These are phyloP conservation scores for Coprinopsis strossmayeri DNA, from an alignment of 768 basidiomycete genomes.

Conservation along the genomic window DNA sequence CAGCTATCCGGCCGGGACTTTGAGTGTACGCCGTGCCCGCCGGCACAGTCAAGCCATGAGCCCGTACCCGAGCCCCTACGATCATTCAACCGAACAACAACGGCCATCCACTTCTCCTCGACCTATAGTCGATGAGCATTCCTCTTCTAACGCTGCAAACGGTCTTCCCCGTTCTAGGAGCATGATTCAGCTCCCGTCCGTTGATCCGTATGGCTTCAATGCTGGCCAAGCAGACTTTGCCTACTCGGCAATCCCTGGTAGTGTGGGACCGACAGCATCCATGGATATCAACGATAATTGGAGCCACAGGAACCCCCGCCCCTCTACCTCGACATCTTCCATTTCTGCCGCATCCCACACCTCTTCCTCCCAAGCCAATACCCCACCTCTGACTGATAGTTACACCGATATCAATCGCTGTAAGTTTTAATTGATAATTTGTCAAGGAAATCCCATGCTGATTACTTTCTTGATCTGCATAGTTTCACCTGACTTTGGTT, in stretches of 20 bases:
- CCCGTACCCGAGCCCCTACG: conserved; percentile 82
- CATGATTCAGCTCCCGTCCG: conserved; percentile 76
- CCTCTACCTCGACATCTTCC: conserved; percentile 72
- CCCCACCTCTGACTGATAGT: conserved; percentile 66
- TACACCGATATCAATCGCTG: conserved; percentile 79
- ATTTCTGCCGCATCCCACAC: conserved; percentile 73
- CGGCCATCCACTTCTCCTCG: conserved; percentile 70
- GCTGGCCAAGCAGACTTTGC: conserved; percentile 75
- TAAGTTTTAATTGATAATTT: conserved; percentile 38
- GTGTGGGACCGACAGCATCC: conserved; percentile 36
- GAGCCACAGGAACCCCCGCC: conserved; percentile 51
- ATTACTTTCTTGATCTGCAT: no score
- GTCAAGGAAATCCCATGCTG: neutral
- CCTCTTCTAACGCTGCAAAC: conserved; percentile 18
- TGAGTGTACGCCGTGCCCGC: conserved; percentile 67
- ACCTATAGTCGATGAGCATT: conserved; percentile 46
- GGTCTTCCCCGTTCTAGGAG: conserved; percentile 70
- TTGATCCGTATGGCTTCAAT: conserved; percentile 60
- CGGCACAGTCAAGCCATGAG: conserved; percentile 85
- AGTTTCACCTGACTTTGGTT: conserved; percentile 83
- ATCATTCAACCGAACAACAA: conserved; percentile 49
- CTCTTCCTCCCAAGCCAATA: conserved; percentile 77
- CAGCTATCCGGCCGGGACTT: conserved; percentile 41
- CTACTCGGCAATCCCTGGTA: conserved; percentile 55
- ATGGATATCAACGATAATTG: conserved; percentile 42